A percentile compares a stretch with the other conserved stretches of the same genome.
phyloP scores from a whole-genome alignment of 192 early-diverging fungal species.

The Phycomyces nitens region DNA sequence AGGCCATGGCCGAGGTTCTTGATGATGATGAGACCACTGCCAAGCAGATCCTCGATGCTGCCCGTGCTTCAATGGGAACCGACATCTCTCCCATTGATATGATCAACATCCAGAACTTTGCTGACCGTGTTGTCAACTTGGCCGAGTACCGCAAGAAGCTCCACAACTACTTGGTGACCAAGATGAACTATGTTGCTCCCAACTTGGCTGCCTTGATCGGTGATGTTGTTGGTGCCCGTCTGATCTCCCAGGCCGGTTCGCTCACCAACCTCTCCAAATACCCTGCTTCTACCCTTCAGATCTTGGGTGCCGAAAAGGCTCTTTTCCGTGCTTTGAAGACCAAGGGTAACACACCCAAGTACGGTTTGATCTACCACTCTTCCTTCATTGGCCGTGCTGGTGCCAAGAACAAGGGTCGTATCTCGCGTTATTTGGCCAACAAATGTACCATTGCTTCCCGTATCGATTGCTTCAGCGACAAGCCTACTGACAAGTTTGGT shows the following conservation, averaged over 20 bases:
- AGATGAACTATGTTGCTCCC: slow-evolving; percentile 96
- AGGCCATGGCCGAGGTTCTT: slow-evolving; percentile 73
- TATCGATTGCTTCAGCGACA: slow-evolving; percentile 92
- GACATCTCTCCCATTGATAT: slow-evolving; percentile 95
- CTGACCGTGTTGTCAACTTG: slow-evolving; percentile 85
- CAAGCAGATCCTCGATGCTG: slow-evolving; percentile 88
- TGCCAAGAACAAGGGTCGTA: slow-evolving; percentile 97
- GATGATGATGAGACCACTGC: slow-evolving; percentile 77
- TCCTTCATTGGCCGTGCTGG: slow-evolving; percentile 95
- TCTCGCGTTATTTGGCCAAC: slow-evolving; percentile 97
- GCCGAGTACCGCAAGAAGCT: slow-evolving; percentile 92
- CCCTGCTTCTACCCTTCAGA: slow-evolving; percentile 98
- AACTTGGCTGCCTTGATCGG: slow-evolving; percentile 95
- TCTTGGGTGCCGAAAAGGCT: slow-evolving; percentile 99
- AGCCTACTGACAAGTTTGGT: slow-evolving; percentile 86
- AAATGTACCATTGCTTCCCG: slow-evolving; percentile 96
- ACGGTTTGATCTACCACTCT: slow-evolving; percentile 97
- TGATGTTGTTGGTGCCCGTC: slow-evolving; percentile 95
- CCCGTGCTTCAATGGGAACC: slow-evolving; percentile 95
- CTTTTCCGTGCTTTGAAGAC: slow-evolving; percentile 98
- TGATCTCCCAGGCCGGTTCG: slow-evolving; percentile 96
- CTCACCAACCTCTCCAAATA: slow-evolving; percentile 97
- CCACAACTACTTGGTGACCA: slow-evolving; percentile 87
- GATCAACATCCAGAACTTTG: slow-evolving; percentile 93
- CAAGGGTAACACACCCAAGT: slow-evolving; percentile 98